Evolutionary conservation across 2,329 filamentous ascomycete species (phyloP), one percentile per base, ranked within the genome.

Genomic region (Elsinoe australis): DNA sequence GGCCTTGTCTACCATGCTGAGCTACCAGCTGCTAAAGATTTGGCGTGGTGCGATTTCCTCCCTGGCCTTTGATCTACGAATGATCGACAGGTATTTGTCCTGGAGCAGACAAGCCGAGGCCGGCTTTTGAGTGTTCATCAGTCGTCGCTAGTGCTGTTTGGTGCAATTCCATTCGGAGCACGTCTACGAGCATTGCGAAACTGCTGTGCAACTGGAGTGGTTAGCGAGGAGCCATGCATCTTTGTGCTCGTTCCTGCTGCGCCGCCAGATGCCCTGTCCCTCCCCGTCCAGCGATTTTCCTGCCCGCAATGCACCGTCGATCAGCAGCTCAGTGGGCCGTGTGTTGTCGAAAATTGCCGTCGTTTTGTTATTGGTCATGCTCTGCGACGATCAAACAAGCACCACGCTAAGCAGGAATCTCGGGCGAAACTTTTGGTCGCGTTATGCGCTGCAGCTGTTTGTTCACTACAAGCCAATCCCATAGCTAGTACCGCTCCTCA

Each of bases 271-370:
- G 35, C 35, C 6, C 21, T 21, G 4, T 14, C 35, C 9, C 32
- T 34, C 15, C 32, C 32, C 32, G 5, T 34, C 14, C 9, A 6
- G 5, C 15, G 14, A 21, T 19, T 19, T 12, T 39, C 10, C 14
- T 15, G 12, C 34, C 35, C 26, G 17, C 12, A 18, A 29, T 24
- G 26, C 39, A 17, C 39, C 39, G 39, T 44, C 39, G 39, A 44
- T 44, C 39, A 31, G 8, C 12, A 31, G 24, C 21, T 26, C 39
- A 24, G 39, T 44, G 39, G 26, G 39, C 32, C 26, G 39, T 44
- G 39, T 32, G 39, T 31, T 44, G 39, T 44, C 39, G 39, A 14
- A 44, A 15, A 44, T 44, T 44, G 28, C 39, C 39, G 39, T 44
- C 39, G 12, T 5, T n/a, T 18, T 15, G 26, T 44, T 17, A 44